Conservation (phyloP, 2,329 filamentous ascomycete species). For the Aspergillus oerlinghausenensis region DNA sequence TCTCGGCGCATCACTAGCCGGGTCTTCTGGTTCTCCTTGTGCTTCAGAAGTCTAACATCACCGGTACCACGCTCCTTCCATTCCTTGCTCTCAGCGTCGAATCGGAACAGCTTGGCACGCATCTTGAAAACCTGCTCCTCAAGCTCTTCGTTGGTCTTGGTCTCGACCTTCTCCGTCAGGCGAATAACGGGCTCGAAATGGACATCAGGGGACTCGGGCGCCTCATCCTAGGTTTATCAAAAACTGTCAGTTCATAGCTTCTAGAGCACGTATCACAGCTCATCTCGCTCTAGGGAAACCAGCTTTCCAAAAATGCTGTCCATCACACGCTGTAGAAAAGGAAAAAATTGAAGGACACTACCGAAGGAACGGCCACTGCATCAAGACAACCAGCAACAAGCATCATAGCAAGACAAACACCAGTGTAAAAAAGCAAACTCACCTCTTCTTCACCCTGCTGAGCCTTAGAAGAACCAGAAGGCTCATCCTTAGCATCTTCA, state of each 20-base stretch:
- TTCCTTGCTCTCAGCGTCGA: conserved; percentile 83
- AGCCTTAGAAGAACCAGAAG: conserved; percentile 82
- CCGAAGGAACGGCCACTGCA: background rate
- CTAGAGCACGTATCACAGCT: background rate
- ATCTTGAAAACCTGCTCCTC: conserved; percentile 99
- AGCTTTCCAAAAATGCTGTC: background rate
- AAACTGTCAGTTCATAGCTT: background rate
- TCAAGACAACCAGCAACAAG: conserved; percentile 1
- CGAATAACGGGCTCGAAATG: conserved; percentile 97
- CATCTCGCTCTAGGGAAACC: background rate
- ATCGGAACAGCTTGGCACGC: conserved; percentile 99
- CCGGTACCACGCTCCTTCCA: conserved; percentile 99
- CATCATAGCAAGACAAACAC: conserved; percentile 8
- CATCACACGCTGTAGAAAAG: background rate
- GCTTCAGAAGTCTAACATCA: conserved; percentile 93
- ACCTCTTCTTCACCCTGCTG: conserved; percentile 60
- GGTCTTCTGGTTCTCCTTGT: conserved; percentile 98
- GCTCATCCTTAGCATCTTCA: conserved; percentile 75
- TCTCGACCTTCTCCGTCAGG: conserved; percentile 94
- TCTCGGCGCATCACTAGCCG: conserved; percentile 97
- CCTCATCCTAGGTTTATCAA: conserved; percentile 55
- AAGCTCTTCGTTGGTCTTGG: conserved; percentile 95
- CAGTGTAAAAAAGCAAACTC: conserved; percentile 26
- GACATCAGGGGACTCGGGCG: conserved; percentile 83
- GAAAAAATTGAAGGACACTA: conserved; percentile 6